Evolutionary conservation across 176 grass and related monocot genomes (phyloP).

Genomic region (Canna indica): DNA sequence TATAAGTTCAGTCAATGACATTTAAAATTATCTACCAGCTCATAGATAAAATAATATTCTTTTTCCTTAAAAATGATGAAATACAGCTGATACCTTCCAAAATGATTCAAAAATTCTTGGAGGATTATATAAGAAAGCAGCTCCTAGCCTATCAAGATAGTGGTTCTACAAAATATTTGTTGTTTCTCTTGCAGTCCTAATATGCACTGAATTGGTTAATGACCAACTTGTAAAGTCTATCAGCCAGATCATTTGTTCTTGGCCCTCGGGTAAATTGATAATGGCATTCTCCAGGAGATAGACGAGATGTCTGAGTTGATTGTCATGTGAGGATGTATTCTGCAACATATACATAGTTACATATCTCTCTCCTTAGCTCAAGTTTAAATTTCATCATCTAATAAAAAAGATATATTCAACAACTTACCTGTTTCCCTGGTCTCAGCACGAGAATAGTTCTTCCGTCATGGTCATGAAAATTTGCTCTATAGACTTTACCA

Average conservation of each 20-base stretch:
- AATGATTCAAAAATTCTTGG: constrained; percentile 77
- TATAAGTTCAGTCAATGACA: background rate
- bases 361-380: background rate
- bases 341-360: constrained; percentile 17
- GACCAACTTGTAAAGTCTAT: constrained; percentile 95
- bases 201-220: constrained; percentile 41
- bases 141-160: constrained; percentile 69
- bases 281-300: constrained; percentile 78
- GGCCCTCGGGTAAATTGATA: constrained; percentile 51
- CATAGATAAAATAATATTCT: constrained; percentile 1
- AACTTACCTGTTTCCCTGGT: constrained; percentile 55
- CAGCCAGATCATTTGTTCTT: constrained; percentile 78
- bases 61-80: background rate
- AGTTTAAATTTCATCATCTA: background rate
- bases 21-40: background rate
- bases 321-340: constrained; percentile 63
- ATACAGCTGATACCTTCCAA: constrained; percentile 43
- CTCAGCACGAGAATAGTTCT: constrained; percentile 54
- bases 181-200: constrained; percentile 61
- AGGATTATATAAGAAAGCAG: constrained; percentile 64
- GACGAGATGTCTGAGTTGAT: constrained; percentile 49
- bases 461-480: constrained; percentile 64
- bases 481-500: constrained; percentile 65
- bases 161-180: constrained; percentile 64
- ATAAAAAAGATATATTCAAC: background rate